Conservation (phyloP, 305 asterid species). For the Fraxinus platypoda region DNA sequence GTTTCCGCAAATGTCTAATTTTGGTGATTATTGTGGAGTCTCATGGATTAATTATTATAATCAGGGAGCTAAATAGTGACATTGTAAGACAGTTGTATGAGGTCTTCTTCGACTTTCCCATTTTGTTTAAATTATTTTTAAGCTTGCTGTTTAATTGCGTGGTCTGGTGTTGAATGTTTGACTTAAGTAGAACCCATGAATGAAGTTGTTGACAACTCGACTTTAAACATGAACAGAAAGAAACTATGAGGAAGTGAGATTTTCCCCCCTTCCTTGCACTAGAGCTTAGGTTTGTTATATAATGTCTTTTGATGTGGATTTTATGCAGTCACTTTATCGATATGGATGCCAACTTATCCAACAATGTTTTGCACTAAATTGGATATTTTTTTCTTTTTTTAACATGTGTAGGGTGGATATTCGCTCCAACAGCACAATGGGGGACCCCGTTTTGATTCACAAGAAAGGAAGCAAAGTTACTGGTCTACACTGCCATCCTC, state of each 20-base stretch:
- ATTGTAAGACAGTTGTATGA: background rate
- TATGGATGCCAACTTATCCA: background rate
- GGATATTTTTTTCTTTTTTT: constrained; percentile 13
- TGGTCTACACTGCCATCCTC: constrained; percentile 93
- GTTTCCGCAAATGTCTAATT: background rate
- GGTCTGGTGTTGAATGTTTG: background rate
- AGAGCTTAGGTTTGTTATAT: background rate
- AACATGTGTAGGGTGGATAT: constrained; percentile 58
- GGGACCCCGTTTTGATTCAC: constrained; percentile 73
- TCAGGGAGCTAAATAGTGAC: background rate
- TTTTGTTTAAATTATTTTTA: background rate
- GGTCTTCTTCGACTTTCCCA: background rate
- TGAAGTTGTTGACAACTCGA: background rate
- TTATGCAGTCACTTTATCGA: background rate
- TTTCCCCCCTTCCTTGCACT: background rate
- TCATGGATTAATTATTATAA: background rate
- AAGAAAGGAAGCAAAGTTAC: constrained; percentile 97
- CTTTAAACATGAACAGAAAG: background rate
- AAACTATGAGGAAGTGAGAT: background rate
- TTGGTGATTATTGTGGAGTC: background rate
- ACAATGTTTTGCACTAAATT: background rate
- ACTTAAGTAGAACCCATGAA: background rate
- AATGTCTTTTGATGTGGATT: background rate
- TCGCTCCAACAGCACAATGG: constrained; percentile 56
- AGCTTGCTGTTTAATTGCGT: background rate